phyloP scores from a whole-genome alignment of 192 early-diverging fungal genomes.

The Backusella australiensis region DNA sequence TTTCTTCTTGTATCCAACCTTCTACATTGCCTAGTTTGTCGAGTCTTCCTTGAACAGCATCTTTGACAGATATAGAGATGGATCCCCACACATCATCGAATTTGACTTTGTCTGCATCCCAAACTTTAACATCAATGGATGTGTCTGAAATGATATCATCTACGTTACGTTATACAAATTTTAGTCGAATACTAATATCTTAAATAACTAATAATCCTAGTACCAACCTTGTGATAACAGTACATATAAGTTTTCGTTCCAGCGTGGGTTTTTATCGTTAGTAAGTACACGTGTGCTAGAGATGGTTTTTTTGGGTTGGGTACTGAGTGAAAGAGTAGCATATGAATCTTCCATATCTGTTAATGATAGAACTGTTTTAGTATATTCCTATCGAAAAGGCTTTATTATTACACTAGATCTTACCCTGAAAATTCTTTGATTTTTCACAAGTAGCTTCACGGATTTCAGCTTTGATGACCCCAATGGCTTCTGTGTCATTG shows the following conservation, averaged over 20 bases:
- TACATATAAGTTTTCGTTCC: constrained; percentile 27
- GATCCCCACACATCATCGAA: constrained; percentile 27
- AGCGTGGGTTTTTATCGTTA: constrained; percentile 26
- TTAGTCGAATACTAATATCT: background rate
- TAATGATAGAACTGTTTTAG: background rate
- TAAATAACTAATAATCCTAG: background rate
- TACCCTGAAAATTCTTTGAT: constrained; percentile 15
- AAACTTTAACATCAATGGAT: constrained; percentile 24
- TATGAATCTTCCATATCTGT: constrained; percentile 29
- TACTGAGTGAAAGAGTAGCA: constrained; percentile 20
- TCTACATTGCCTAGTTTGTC: constrained; percentile 22
- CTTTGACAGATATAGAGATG: constrained; percentile 17
- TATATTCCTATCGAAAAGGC: background rate
- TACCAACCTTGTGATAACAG: constrained; percentile 17
- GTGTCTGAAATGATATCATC: constrained; percentile 25
- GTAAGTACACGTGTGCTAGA: constrained; percentile 26
- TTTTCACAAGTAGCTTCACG: constrained; percentile 11
- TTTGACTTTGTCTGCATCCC: constrained; percentile 33
- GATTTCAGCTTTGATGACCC: constrained; percentile 31
- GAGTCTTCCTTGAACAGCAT: background rate
- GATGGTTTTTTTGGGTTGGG: constrained; percentile 18
- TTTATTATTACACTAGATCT: background rate
- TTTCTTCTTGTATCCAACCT: constrained; percentile 17
- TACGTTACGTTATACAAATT: background rate
- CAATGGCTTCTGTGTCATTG: constrained; percentile 22